Base-by-base conservation (phyloP, 495 filamentous ascomycete genomes). In the Hypoxylon subgilvum region DNA sequence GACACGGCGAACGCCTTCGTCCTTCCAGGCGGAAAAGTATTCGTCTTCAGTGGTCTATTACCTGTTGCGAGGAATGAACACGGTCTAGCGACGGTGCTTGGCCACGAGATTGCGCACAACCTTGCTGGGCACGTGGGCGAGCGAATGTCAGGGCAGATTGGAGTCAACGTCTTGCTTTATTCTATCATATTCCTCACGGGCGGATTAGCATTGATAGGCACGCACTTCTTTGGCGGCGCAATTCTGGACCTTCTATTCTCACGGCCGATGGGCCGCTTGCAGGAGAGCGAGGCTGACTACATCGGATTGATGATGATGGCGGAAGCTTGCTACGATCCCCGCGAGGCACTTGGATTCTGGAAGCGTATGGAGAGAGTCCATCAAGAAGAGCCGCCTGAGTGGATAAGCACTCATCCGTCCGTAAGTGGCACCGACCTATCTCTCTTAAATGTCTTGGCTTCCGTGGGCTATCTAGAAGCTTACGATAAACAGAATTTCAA, bases 51-150 rank as follows among this genome's bases (percentile, higher is more conserved):
- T 28, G 88, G 93, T 14, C 88, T 97, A 14, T 65, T 97, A 36
- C 83, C 84, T 1, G 76, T 96, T 12, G 89, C 88, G 39, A 48
- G 75, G 34, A 83, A 79, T 44, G 89, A 96, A 27, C 82, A 89
- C 61, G 89, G 88, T 0, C 73, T 97, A 13, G 93, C 93, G 10
- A 84, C 91, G 2, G 88, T 97, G 18, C 74, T 97, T 6, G 90
- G 90, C 4, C 93, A 97, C 69, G 93, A 97, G 75, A 96, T 97
- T 53, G 90, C 91, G n/a, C 93, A 97, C 67, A 89, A 90, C 30
- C 75, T 96, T 1, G 92, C 92, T 1, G 85, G 85, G 30, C 93
- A 97, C 63, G 74, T 82, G 0, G 89, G 81, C 1, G 93, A 97
- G 73, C 76, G 85, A 7, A 81, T 95, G 80, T 88, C 83, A 48